Evolutionary conservation across 1,139 yeast genomes (phyloP).

Genomic region (Lodderomyces elongisporus): DNA sequence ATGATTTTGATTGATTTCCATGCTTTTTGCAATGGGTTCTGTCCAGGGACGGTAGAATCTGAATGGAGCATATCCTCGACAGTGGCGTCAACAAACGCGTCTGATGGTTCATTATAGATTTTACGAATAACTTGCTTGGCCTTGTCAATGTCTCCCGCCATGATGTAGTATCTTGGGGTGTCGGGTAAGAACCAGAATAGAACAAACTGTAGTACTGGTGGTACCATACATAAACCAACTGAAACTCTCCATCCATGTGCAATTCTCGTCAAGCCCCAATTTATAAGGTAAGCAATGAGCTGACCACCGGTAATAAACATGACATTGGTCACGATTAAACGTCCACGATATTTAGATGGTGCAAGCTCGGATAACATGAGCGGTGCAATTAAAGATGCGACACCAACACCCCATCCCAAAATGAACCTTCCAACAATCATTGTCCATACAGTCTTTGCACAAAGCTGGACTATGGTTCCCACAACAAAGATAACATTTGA

Average conservation of each 20-base stretch:
- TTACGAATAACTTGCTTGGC: conserved; percentile 63
- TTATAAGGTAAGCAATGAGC: conserved; percentile 83
- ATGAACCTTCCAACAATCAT: conserved; percentile 89
- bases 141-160: conserved; percentile 56
- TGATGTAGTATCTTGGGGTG: conserved; percentile 84
- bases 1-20: conserved; percentile 64
- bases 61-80: conserved; percentile 54
- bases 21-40: conserved; percentile 46
- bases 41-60: conserved; percentile 62
- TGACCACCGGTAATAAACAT: conserved; percentile 87
- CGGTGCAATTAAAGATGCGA: conserved; percentile 88
- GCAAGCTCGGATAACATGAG: conserved; percentile 88
- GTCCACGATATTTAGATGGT: conserved; percentile 86
- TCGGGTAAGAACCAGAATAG: conserved; percentile 87
- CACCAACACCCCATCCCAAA: conserved; percentile 95
- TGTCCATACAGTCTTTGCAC: conserved; percentile 76
- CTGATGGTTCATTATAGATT: conserved; percentile 54
- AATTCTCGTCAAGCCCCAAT: conserved; percentile 77
- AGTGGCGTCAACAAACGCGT: conserved; percentile 52
- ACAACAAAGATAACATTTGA: conserved; percentile 75
- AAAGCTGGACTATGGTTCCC: conserved; percentile 82
- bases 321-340: conserved; percentile 66
- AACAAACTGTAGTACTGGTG: conserved; percentile 72
- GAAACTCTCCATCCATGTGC: conserved; percentile 88
- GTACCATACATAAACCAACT: conserved; percentile 85